These are phyloP conservation scores for Talaromyces atroroseus DNA, from an alignment of 2,329 filamentous ascomycete genomes.

Conservation along the genomic window DNA sequence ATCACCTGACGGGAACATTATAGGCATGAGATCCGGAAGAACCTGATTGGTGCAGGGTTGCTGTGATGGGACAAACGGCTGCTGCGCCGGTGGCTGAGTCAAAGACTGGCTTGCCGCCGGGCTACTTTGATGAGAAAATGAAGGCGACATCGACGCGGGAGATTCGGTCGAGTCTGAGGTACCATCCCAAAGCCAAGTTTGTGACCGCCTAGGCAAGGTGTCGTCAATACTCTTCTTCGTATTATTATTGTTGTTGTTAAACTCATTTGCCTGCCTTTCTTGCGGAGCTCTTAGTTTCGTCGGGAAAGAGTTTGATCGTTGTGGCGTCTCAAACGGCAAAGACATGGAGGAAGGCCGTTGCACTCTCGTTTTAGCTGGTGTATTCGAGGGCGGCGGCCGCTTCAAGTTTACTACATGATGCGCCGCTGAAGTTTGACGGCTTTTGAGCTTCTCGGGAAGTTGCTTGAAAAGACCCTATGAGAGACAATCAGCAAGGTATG, in stretches of 20 bases:
- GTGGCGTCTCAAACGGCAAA: constrained; percentile 18
- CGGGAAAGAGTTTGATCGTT: constrained; percentile 39
- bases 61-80: constrained; percentile 26
- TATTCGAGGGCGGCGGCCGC: constrained; percentile 35
- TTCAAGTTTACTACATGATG: constrained; percentile 42
- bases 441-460: constrained; percentile 66
- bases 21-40: constrained; percentile 44
- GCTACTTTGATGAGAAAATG: constrained; percentile 19
- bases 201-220: constrained; percentile 14
- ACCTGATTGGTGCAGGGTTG: constrained; percentile 28
- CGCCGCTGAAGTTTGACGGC: constrained; percentile 43
- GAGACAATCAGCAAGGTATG: background rate
- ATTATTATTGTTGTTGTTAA: constrained; percentile 11
- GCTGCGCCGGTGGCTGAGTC: constrained; percentile 18
- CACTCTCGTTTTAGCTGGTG: constrained; percentile 13
- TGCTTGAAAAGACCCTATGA: constrained; percentile 73
- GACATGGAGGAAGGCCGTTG: constrained; percentile 15
- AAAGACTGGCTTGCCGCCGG: constrained; percentile 15
- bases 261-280: constrained; percentile 17
- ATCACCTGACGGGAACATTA: constrained; percentile 48
- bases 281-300: constrained; percentile 22
- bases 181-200: constrained; percentile 21
- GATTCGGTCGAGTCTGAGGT: constrained; percentile 23
- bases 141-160: constrained; percentile 26
- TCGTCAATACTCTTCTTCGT: constrained; percentile 29